Evolutionary conservation across 768 basidiomycete genomes (phyloP).

Genomic region (Inosperma sp.): DNA sequence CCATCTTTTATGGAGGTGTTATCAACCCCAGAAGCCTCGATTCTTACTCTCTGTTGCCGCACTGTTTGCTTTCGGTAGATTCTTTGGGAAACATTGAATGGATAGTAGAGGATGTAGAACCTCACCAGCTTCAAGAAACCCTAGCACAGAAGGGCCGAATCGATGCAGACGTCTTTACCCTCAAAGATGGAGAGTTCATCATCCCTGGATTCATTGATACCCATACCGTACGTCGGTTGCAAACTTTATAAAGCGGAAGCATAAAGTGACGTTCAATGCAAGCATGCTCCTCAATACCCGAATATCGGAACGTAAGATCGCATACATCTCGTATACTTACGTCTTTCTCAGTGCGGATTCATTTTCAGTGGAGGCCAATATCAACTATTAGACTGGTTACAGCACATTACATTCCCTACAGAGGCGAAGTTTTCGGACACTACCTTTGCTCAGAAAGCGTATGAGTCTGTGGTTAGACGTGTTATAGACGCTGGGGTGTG

Average conservation of each 20-base stretch:
- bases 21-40: constrained; percentile 48
- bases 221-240: constrained; percentile 61
- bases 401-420: constrained; percentile 80
- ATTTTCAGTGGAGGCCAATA: constrained; percentile 68
- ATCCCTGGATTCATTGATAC: constrained; percentile 91
- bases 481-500: constrained; percentile 73
- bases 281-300: constrained; percentile 82
- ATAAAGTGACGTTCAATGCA: constrained; percentile 1
- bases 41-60: constrained; percentile 42
- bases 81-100: constrained; percentile 55
- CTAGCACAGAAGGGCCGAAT: constrained; percentile 48
- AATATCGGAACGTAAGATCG: constrained; percentile 56
- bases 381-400: constrained; percentile 86
- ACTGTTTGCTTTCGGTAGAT: constrained; percentile 52
- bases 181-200: constrained; percentile 59
- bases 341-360: not conserved
- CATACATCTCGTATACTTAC: not conserved
- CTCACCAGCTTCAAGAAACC: constrained; percentile 43
- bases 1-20: constrained; percentile 49
- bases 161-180: constrained; percentile 38
- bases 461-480: constrained; percentile 66
- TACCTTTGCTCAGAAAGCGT: constrained; percentile 64
- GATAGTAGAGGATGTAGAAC: constrained; percentile 57
- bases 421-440: constrained; percentile 72
- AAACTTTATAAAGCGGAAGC: not conserved